Conservation (phyloP, 2,329 filamentous ascomycete genomes). For the Xylaria sp. region DNA sequence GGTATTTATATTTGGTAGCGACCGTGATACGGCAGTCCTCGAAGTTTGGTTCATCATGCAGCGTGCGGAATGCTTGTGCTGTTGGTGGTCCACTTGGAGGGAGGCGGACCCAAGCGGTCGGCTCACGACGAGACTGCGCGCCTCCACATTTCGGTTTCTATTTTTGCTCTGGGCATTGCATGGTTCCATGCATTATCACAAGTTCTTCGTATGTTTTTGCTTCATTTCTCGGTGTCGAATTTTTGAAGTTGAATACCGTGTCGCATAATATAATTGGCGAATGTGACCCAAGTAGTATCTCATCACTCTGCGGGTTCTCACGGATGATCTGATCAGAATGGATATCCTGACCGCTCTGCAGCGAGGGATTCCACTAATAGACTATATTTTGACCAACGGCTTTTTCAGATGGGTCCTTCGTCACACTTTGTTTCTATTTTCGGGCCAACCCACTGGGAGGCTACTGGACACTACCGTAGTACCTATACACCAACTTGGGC, state of each 20-base stretch:
- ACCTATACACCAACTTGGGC: not conserved
- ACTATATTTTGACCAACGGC: not conserved
- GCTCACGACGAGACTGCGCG: slow-evolving; percentile 9
- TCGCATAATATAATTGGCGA: not conserved
- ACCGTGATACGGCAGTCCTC: not conserved
- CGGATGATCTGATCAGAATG: slow-evolving; percentile 27
- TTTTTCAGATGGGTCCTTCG: not conserved
- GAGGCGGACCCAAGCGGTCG: slow-evolving; percentile 20
- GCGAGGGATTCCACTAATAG: slow-evolving; percentile 8
- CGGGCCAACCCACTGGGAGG: slow-evolving; percentile 2
- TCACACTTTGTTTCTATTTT: slow-evolving; percentile 30
- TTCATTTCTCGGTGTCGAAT: slow-evolving; percentile 5
- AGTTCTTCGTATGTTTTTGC: not conserved
- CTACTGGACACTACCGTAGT: slow-evolving; percentile 3
- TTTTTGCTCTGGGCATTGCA: slow-evolving; percentile 16
- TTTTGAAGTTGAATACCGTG: not conserved
- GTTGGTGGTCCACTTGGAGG: not conserved
- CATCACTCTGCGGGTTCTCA: slow-evolving; percentile 3
- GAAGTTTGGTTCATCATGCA: slow-evolving; percentile 27
- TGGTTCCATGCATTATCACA: not conserved
- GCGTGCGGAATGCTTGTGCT: not conserved
- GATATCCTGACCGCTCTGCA: slow-evolving; percentile 4
- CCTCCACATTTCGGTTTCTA: slow-evolving; percentile 17
- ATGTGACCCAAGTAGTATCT: not conserved
- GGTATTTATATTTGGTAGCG: not conserved